Conservation (phyloP, 441 rosid genomes). For the Aquilaria agallochum region DNA sequence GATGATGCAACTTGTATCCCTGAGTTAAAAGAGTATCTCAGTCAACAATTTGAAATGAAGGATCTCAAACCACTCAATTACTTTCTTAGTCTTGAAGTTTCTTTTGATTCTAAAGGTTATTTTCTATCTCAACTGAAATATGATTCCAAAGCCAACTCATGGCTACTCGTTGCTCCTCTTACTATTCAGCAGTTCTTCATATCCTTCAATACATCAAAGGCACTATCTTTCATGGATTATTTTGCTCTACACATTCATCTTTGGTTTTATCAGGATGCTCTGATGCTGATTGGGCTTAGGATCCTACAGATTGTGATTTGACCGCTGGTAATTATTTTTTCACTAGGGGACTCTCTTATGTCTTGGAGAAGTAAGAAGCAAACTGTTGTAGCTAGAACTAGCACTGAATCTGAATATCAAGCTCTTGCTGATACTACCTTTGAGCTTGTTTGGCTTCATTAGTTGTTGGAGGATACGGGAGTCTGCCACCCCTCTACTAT, state of each 20-base stretch:
- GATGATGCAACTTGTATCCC: background rate
- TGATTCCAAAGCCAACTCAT: too few species aligned
- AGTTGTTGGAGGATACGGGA: background rate
- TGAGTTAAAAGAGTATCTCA: background rate
- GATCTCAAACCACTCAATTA: too few species aligned
- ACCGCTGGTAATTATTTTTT: background rate
- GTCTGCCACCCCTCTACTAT: background rate
- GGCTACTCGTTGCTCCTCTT: background rate
- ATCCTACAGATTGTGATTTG: background rate
- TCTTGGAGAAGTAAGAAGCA: background rate
- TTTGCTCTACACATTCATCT: background rate
- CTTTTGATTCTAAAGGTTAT: background rate
- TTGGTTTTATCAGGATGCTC: background rate
- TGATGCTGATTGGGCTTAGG: background rate
- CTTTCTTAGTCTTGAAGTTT: too few species aligned
- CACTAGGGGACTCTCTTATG: background rate
- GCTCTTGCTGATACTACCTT: background rate
- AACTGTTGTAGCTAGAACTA: background rate
- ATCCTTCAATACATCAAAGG: background rate
- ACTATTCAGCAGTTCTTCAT: background rate
- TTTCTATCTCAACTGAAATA: too few species aligned
- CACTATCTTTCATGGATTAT: background rate
- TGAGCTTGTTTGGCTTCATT: background rate
- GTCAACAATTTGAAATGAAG: too few species aligned
- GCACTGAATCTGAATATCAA: background rate